Evolutionary conservation across 108 stramenopile species (phyloP), one percentile per base, ranked within the genome.

Genomic region (Pseudonitzschia delicatissima): DNA sequence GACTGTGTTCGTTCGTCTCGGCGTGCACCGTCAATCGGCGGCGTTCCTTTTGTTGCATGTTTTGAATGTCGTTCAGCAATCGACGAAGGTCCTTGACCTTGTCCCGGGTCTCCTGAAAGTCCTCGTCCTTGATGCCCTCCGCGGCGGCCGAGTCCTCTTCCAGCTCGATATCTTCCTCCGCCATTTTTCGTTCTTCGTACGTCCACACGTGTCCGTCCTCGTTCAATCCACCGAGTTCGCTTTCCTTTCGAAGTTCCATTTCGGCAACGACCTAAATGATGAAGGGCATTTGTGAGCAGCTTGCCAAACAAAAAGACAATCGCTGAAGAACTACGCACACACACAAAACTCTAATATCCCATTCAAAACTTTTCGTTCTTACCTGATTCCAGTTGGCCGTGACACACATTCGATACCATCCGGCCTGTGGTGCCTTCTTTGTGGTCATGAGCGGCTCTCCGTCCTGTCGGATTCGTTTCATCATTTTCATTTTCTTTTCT

Each of bases 381-480:
- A 81, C 76, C 64, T 78, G 73, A 31, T 76, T 42, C 59, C 66
- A 77, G 33, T 60, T 77, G 9, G 76, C 77, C 15, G 51, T 51
- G 12, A 93, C 80, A 66, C 92, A 93, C 23, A 86, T 67, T 25
- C 88, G 83, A 57, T 90, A 93, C 92, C 88, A 90, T 20, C 92
- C 92, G 27, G 71, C 81, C 20, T 51, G 57, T 4, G 67, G 58
- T 5, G 78, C 70, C 34, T 63, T 49, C 37, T 77, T 25, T 0
- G 92, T 90, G 12, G 70, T 74, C 61, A 84, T 50, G 23, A 71
- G 63, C n/a, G 92, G 84, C 39, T 88, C 81, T 9, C 88, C 92
- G 27, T 85, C 82, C 18, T 78, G 53, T 45, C 74, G 57, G 23
- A 77, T 45, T 49, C 77, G 76, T 45, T 59, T 71, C 25, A 79